phyloP scores from a whole-genome alignment of 345 rosid genomes.

The Euclidium syriacum region DNA sequence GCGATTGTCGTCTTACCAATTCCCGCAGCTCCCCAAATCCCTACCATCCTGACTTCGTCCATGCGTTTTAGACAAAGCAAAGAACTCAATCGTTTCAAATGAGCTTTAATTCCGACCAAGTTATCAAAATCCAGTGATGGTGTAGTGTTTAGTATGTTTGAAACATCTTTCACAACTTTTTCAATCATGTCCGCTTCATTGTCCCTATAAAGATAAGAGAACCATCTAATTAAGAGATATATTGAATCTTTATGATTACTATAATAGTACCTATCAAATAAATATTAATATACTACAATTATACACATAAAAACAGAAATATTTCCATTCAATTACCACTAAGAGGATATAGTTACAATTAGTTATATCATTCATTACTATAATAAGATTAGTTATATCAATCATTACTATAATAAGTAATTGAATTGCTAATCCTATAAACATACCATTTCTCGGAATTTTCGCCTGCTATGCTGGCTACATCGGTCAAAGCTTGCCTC shows the following conservation, averaged over 20 bases:
- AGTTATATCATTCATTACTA: too few relatives aligned
- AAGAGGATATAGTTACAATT: background rate
- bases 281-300: too few relatives aligned
- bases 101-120: slow-evolving; percentile 5
- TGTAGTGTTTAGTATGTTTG: background rate
- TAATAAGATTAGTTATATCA: too few relatives aligned
- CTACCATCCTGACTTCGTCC: background rate
- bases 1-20: slow-evolving; percentile 3
- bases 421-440: background rate
- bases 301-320: background rate
- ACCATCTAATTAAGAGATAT: background rate
- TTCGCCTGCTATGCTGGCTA: background rate
- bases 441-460: background rate
- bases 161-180: background rate
- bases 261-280: too few relatives aligned
- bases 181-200: background rate
- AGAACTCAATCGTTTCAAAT: background rate
- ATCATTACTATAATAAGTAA: background rate
- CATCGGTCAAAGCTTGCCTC: background rate
- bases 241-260: background rate
- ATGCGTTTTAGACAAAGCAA: background rate
- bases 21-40: slow-evolving; percentile 2
- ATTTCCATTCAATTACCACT: background rate
- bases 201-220: background rate
- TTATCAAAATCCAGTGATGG: background rate